phyloP scores from a whole-genome alignment of 2,329 filamentous ascomycete genomes.

The Aureobasidium sp. region DNA sequence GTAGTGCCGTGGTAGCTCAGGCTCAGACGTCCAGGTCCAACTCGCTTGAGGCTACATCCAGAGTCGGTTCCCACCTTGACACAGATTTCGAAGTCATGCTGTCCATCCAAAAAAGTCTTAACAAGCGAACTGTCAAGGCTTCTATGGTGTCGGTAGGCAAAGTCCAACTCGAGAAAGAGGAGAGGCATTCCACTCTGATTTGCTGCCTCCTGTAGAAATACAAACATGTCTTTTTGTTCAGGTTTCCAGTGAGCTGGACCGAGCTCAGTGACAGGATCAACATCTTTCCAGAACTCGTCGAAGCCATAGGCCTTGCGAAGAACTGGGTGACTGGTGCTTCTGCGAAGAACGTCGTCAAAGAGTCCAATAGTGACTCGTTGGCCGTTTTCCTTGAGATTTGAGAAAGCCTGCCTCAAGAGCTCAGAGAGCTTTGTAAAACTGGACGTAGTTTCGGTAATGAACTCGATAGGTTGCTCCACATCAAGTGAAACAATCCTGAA shows the following conservation, averaged over 20 bases:
- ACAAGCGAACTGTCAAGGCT: not conserved
- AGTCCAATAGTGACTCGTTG: not conserved
- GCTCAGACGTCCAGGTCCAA: no score
- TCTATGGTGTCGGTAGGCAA: not conserved
- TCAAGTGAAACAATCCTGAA: no score
- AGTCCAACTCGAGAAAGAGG: not conserved
- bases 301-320: not conserved
- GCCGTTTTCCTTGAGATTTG: not conserved
- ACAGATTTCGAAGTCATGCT: not conserved
- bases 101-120: not conserved
- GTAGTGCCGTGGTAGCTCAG: no score
- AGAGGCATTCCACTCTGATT: not conserved
- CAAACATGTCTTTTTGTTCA: not conserved
- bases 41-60: no score
- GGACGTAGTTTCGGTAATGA: no score
- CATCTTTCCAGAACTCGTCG: not conserved
- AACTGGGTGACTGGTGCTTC: not conserved
- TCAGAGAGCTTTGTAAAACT: no score
- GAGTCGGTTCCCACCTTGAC: not conserved
- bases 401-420: not conserved
- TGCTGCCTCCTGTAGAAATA: accelerated
- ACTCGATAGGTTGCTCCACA: no score
- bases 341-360: not conserved
- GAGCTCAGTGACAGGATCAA: not conserved
- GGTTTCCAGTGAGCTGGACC: not conserved